Evolutionary conservation across 2,329 filamentous ascomycete species (phyloP).

Genomic region (Drechslerella stenobrocha): DNA sequence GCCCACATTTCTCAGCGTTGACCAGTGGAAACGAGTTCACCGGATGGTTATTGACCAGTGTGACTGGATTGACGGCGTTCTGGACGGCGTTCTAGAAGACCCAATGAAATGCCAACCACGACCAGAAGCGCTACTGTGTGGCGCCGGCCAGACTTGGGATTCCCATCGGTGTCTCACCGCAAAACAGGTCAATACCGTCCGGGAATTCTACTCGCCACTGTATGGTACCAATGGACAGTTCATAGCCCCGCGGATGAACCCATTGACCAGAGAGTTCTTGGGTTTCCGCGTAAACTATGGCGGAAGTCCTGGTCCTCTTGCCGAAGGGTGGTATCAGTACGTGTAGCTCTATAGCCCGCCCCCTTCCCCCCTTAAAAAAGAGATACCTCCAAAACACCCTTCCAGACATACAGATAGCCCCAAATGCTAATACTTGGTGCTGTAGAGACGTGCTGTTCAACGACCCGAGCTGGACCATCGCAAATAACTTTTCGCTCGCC

Average conservation of each 20-base stretch:
- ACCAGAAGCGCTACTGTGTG: conserved; percentile 55
- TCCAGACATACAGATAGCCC: background rate
- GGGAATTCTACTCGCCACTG: conserved; percentile 54
- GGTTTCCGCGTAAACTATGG: conserved; percentile 21
- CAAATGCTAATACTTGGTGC: background rate
- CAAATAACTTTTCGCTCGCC: conserved; percentile 55
- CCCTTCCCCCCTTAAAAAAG: background rate
- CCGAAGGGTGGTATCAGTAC: conserved; percentile 27
- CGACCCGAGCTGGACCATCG: conserved; percentile 56
- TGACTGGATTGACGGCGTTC: conserved; percentile 59
- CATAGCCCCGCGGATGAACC: conserved; percentile 51
- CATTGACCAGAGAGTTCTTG: conserved; percentile 30
- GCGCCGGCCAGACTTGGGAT: conserved; percentile 16
- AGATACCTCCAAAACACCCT: background rate
- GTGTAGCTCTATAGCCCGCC: background rate
- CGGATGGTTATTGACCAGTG: conserved; percentile 59
- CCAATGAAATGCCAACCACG: conserved; percentile 55
- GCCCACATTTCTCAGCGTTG: conserved; percentile 50
- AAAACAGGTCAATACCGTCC: conserved; percentile 54
- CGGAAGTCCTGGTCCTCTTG: conserved; percentile 15
- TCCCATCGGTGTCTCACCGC: conserved; percentile 53
- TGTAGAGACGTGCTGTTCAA: conserved; percentile 57
- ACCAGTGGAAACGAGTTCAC: conserved; percentile 54
- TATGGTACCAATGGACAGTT: conserved; percentile 54
- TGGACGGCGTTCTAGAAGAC: conserved; percentile 59